Percentiles rank a stretch among this genome's conserved stretches.
phyloP scores from a whole-genome alignment of 768 basidiomycete species.

The Russula abietina region DNA sequence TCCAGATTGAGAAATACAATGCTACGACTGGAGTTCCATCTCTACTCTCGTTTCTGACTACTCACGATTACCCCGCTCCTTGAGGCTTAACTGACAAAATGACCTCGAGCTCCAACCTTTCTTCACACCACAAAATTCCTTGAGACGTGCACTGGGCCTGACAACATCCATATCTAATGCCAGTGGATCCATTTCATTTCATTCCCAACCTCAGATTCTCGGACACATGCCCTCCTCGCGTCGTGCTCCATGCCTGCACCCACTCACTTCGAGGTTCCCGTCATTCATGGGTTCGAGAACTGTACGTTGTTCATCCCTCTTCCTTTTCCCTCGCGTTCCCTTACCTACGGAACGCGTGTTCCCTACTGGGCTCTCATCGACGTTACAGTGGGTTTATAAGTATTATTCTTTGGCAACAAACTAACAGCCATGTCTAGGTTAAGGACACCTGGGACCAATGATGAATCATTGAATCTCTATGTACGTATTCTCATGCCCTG shows the following conservation, averaged over 20 bases:
- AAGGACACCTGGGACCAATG: neutral
- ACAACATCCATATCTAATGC: no score
- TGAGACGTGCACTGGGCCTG: no score
- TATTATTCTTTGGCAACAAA: neutral
- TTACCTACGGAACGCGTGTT: neutral
- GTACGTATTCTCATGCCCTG: neutral
- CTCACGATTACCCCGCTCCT: no score
- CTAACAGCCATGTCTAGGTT: neutral
- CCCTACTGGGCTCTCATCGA: neutral
- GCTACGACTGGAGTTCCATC: no score
- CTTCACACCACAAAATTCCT: no score
- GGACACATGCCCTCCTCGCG: neutral
- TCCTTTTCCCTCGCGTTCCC: neutral
- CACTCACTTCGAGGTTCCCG: slow-evolving; percentile 21
- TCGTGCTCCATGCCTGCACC: slow-evolving; percentile 8
- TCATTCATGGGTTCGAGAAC: slow-evolving; percentile 24
- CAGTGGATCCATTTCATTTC: slow-evolving; percentile 9
- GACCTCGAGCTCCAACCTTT: no score
- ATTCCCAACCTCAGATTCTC: slow-evolving; percentile 3
- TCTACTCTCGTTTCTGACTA: no score
- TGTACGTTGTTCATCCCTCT: slow-evolving; percentile 9
- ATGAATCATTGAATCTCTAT: neutral
- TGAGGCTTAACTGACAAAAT: no score
- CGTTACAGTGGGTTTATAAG: neutral
- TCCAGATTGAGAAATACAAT: no score